Conservation (phyloP, 257 asterid genomes). For the Rhazya stricta region DNA sequence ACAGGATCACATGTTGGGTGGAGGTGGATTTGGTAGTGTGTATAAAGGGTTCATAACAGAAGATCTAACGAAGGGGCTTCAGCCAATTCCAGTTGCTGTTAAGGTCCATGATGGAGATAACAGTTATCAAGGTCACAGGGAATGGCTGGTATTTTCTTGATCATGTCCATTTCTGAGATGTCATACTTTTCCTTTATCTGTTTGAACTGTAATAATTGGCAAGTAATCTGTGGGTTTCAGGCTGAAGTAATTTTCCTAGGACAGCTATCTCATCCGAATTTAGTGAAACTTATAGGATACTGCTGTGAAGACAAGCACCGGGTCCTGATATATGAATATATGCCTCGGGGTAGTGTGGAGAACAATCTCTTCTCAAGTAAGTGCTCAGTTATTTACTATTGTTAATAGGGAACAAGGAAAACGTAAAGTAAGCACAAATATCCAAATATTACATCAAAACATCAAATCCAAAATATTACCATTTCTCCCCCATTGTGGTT, state of each 20-base stretch:
- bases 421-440: too few relatives aligned
- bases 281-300: slow-evolving; percentile 72
- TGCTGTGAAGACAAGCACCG: slow-evolving; percentile 75
- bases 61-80: slow-evolving; percentile 38
- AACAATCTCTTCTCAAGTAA: slow-evolving; percentile 70
- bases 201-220: not conserved
- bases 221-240: slow-evolving; percentile 27
- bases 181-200: not conserved
- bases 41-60: slow-evolving; percentile 70
- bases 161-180: slow-evolving; percentile 1
- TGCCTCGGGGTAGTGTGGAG: slow-evolving; percentile 74
- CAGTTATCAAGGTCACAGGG: slow-evolving; percentile 92
- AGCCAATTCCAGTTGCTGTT: slow-evolving; percentile 64
- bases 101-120: slow-evolving; percentile 93
- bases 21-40: slow-evolving; percentile 93
- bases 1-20: slow-evolving; percentile 86
- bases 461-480: too few relatives aligned
- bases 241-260: slow-evolving; percentile 79
- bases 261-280: slow-evolving; percentile 81
- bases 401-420: not conserved
- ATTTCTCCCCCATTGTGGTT: too few relatives aligned
- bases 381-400: slow-evolving; percentile 7
- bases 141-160: slow-evolving; percentile 70
- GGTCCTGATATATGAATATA: slow-evolving; percentile 65
- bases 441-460: too few relatives aligned